Evolutionary conservation across 192 early-diverging fungal species (phyloP), one percentile per base, ranked within the genome.

Genomic region (Gigaspora rosea): DNA sequence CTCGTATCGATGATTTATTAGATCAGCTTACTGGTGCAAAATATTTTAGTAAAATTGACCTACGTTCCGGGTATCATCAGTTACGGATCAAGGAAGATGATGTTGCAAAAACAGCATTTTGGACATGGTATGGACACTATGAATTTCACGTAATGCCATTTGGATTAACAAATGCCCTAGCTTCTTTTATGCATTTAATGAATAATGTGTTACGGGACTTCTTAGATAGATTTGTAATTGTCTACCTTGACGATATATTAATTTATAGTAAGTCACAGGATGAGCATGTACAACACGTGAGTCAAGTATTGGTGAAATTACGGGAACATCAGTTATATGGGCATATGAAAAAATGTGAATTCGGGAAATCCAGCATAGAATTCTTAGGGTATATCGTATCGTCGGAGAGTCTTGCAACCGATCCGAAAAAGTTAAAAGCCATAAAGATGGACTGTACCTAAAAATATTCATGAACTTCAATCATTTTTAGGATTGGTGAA

Each of bases 41-140:
- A n/a, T n/a, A n/a, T 11, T 90, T 88, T 73, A 78, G 81, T 9
- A 85, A 85, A 32, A 64, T 90, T 0, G 88, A 89, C 70, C 62
- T 87, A 12, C 50, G 49, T 1, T 75, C 66, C 3, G 86, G 81
- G 0, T 92, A 85, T 70, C 73, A 88, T 51, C 82, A 84, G 66
- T 75, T 90, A 3, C 72, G 77, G 1, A 77, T 90, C 0, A 1
- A 56, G 10, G n/a, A 75, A 32, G 78, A 49, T 0, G 85, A 89
- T 48, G 57, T 81, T 1, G 20, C 47, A 0, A 88, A 88, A 50
- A 82, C 79, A 4, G 68, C 79, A 10, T 81, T 85, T 52, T 41
- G 41, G 7, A 78, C 77, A 52, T n/a, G n/a, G n/a, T n/a, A n/a
- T n/a, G n/a, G n/a, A n/a, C n/a, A n/a, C n/a, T n/a, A n/a, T n/a